These are phyloP conservation scores for Aspergillus haitiensis DNA, from an alignment of 495 filamentous ascomycete species.

Conservation along the genomic window DNA sequence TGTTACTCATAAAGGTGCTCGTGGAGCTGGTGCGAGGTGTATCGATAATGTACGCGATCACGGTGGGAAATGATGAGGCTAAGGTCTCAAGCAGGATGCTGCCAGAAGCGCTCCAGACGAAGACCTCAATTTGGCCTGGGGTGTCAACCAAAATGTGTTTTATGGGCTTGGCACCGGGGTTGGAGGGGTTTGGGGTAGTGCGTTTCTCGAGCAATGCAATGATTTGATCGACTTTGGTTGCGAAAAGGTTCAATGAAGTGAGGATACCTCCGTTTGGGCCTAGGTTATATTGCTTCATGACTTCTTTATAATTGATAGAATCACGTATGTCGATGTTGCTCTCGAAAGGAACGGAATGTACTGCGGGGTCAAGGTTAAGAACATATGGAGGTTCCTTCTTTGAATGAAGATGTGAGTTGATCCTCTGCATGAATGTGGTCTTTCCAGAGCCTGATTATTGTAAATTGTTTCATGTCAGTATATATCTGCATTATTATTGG, in stretches of 20 bases:
- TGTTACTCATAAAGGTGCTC: slow-evolving; percentile 98
- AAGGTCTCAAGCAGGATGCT: slow-evolving; percentile 91
- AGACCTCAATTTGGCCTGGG: slow-evolving; percentile 96
- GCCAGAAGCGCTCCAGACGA: slow-evolving; percentile 94
- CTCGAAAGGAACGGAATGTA: slow-evolving; percentile 93
- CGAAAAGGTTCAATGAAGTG: slow-evolving; percentile 92
- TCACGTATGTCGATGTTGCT: slow-evolving; percentile 99
- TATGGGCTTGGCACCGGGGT: slow-evolving; percentile 63
- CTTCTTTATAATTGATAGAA: slow-evolving; percentile 98
- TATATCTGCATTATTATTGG: background rate
- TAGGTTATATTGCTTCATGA: slow-evolving; percentile 98
- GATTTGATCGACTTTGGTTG: slow-evolving; percentile 96
- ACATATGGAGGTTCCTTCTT: slow-evolving; percentile 66
- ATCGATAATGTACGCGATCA: slow-evolving; percentile 96
- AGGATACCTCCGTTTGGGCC: slow-evolving; percentile 98
- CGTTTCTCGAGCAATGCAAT: slow-evolving; percentile 87
- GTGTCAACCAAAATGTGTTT: slow-evolving; percentile 91
- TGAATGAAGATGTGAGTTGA: slow-evolving; percentile 37
- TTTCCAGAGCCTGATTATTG: slow-evolving; percentile 77
- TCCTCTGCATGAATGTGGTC: slow-evolving; percentile 97
- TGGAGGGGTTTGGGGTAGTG: slow-evolving; percentile 60
- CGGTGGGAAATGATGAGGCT: slow-evolving; percentile 89
- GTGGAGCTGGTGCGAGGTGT: slow-evolving; percentile 91
- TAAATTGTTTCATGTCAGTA: slow-evolving; percentile 9
- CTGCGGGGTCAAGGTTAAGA: slow-evolving; percentile 95